phyloP scores from a whole-genome alignment of 306 rosid species.

The Macrotyloma uniflorum region DNA sequence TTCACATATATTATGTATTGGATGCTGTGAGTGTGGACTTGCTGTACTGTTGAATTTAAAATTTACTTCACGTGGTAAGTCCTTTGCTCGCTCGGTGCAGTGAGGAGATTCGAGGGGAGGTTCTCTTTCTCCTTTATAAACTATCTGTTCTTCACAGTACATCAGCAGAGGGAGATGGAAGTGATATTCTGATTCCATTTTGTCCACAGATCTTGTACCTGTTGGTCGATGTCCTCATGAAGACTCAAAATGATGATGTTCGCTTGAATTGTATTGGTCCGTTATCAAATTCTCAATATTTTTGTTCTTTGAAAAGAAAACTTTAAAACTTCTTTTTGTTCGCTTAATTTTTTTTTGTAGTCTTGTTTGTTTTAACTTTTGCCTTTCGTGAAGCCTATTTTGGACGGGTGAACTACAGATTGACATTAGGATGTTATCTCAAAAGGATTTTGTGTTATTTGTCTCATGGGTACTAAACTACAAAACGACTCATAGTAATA shows the following conservation, averaged over 20 bases:
- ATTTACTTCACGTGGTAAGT: neutral
- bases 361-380: conserved; percentile 19
- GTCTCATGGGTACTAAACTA: neutral
- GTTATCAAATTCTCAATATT: conserved; percentile 39
- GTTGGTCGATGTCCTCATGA: conserved; percentile 74
- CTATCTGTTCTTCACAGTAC: conserved; percentile 56
- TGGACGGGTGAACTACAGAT: neutral
- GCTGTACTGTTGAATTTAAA: conserved; percentile 1
- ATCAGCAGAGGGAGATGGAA: conserved; percentile 57
- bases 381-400: conserved; percentile 25
- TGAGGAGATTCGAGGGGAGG: conserved; percentile 90
- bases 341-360: neutral
- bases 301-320: conserved; percentile 15
- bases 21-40: neutral
- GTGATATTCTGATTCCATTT: conserved; percentile 60
- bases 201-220: conserved; percentile 75
- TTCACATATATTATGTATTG: neutral
- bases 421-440: conserved; percentile 1
- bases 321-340: neutral
- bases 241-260: conserved; percentile 84
- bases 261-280: conserved; percentile 88
- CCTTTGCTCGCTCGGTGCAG: conserved; percentile 47
- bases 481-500: neutral
- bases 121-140: conserved; percentile 81
- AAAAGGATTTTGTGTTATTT: neutral